Evolutionary conservation across 192 early-diverging fungal genomes (phyloP), one percentile per base, ranked within the genome.

Genomic region (Umbelopsis sp.): DNA sequence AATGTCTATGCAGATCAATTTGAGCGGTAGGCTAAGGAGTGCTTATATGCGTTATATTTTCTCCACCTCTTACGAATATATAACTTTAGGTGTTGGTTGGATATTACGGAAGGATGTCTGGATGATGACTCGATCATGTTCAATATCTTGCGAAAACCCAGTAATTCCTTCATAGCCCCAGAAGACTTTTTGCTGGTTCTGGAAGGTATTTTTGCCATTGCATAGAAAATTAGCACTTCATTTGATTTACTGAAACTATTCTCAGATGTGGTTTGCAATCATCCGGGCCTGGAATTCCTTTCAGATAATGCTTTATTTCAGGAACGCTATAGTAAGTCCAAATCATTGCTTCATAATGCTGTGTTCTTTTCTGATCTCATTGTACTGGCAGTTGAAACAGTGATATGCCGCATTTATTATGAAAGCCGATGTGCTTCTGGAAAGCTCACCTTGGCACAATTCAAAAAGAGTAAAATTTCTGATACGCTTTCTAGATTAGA

Each of bases 241-340:
- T n/a, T 1, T 25, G 25, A 4, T 21, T 25, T 52, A 52, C 21
- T 12, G 11, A 35, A 35, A 35, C 16, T 35, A 4, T 35, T 16
- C 23, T 20, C 23, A 80, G 78, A 98, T 68, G 85, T 98, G n/a
- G 83, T 94, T 21, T 81, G 89, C 52, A 88, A 92, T 64, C 94
- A 98, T 72, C 92, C 91, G 35, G 97, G 93, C 15, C 82, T 98
- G 25, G 90, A 92, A 74, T 97, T 96, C 74, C 78, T 98, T 58
- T 80, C 88, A 13, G 81, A 84, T 27, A 89, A 95, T 78, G 82
- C 88, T 23, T 85, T 95, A 13, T 97, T 97, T 77, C 89, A 94
- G 72, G 87, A 88, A 53, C 87, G 92, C 35, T 98, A 97, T 69
- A 79, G 92, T 93, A 85, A 66, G 81, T 65, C 21, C 4, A 41